Evolutionary conservation across 2,329 filamentous ascomycete genomes (phyloP), one percentile per base, ranked within the genome.

Genomic region (Chrysoporthe cubensis): DNA sequence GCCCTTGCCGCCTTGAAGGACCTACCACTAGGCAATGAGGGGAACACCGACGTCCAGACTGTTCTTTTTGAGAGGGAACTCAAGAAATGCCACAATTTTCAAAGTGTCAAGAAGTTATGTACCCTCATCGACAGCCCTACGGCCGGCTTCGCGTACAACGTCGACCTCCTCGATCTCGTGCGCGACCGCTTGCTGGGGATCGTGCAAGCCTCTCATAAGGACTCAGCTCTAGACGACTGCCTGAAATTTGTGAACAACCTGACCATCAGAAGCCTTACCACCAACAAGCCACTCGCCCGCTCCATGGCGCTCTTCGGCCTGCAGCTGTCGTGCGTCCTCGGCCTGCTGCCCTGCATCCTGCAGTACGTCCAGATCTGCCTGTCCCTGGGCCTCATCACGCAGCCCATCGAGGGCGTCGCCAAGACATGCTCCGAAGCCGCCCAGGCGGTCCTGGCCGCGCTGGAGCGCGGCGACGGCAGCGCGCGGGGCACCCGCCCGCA

Each of bases 201-300:
- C n/a, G 62, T 54, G 52, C 42, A 52, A n/a, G 8, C 9, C 9
- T 61, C 63, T 16, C 14, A 64, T 3, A 4, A 26, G 11, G 9
- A 18, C 11, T 21, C 52, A 8, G 5, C 50, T 57, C 11, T 37
- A 3, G 21, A 59, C 26, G 58, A 73, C 2, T 37, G 75, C 46
- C 72, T 84, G 50, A 69, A 73, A 1, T 77, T 84, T 62, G 71
- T 84, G 34, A 80, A 82, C 64, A 82, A 83, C 69, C 65, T 84
- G 16, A 71, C 75, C 37, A 73, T 80, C 56, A 76, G 75, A 56
- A 71, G 81, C 11, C 71, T 75, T 3, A 68, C 69, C 8, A 66
- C 73, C 26, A 70, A 70, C 21, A 54, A 62, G 21, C 62, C n/a
- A 4, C 43, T 73, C 13, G 67, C 56, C 26, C 42, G 32, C 6